Percentiles rank a stretch among this genome's conserved stretches.
phyloP scores from a whole-genome alignment of 805 yeast species.

The Candida nitratophila region DNA sequence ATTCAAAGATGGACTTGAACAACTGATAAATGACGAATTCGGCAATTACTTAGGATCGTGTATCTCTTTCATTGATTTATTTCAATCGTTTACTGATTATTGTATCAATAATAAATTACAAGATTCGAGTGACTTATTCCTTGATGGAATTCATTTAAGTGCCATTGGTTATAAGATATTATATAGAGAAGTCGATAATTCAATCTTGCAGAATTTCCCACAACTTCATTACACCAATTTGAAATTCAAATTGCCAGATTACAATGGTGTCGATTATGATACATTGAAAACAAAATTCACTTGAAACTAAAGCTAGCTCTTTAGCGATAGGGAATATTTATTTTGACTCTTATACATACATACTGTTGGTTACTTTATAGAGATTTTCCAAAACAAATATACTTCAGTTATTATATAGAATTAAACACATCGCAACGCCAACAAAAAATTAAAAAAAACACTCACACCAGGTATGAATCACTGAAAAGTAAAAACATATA shows the following conservation, averaged over 20 bases:
- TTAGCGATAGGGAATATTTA: too few relatives aligned
- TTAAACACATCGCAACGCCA: too few relatives aligned
- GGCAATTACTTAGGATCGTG: conserved; percentile 19
- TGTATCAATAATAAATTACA: conserved; percentile 8
- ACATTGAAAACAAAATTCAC: conserved; percentile 3
- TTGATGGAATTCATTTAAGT: conserved; percentile 41
- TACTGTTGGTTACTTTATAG: too few relatives aligned
- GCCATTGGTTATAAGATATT: conserved; percentile 32
- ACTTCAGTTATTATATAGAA: too few relatives aligned
- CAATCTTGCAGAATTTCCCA: conserved; percentile 28
- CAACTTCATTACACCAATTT: conserved; percentile 17
- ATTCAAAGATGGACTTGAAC: conserved; percentile 44
- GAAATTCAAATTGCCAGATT: conserved; percentile 15
- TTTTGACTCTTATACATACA: too few relatives aligned
- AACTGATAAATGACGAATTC: conserved; percentile 34
- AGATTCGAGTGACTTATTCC: conserved; percentile 15
- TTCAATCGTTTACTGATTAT: conserved; percentile 31
- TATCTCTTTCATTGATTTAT: conserved; percentile 55
- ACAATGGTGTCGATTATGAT: conserved; percentile 10
- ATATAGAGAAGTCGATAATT: conserved; percentile 25
- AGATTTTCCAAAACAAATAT: too few relatives aligned
- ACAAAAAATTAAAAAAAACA: too few relatives aligned
- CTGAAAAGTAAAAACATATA: too few relatives aligned
- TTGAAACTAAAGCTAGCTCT: too few relatives aligned
- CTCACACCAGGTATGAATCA: too few relatives aligned